Evolutionary conservation across 305 asterid species (phyloP).

Genomic region (Fraxinus paxiana): DNA sequence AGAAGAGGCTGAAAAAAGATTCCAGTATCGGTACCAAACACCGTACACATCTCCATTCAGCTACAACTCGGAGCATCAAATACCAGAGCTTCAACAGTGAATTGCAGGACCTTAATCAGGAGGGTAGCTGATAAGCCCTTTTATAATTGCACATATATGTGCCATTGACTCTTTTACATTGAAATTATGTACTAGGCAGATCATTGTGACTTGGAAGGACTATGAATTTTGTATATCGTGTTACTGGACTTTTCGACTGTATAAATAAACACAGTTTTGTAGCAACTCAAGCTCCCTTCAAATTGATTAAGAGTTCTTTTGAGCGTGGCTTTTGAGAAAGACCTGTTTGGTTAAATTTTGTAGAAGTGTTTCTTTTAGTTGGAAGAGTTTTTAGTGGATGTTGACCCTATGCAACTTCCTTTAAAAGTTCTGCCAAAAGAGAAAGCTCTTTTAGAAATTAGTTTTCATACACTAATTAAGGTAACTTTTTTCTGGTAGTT

Average conservation of each 20-base stretch:
- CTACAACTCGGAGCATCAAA: conserved; percentile 58
- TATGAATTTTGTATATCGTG: neutral
- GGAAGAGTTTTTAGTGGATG: neutral
- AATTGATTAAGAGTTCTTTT: neutral
- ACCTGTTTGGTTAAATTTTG: neutral
- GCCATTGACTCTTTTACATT: neutral
- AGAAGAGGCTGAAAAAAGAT: conserved; percentile 62
- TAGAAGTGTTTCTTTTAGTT: neutral
- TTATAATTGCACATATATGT: neutral
- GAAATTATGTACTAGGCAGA: neutral
- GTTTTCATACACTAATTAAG: neutral
- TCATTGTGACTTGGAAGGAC: neutral
- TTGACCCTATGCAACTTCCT: neutral
- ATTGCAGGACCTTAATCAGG: conserved; percentile 9
- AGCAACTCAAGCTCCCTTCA: neutral
- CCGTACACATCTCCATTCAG: conserved; percentile 53
- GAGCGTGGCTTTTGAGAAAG: neutral
- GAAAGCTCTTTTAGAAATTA: neutral
- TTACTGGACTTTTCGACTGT: neutral
- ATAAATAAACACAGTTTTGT: neutral
- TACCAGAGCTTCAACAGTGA: conserved; percentile 38
- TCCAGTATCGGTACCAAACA: conserved; percentile 40
- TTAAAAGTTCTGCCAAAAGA: neutral
- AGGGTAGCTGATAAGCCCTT: neutral
- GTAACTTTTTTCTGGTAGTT: neutral